Base-by-base conservation (phyloP, 148 eudicot species). In the Persicaria tinctoria region DNA sequence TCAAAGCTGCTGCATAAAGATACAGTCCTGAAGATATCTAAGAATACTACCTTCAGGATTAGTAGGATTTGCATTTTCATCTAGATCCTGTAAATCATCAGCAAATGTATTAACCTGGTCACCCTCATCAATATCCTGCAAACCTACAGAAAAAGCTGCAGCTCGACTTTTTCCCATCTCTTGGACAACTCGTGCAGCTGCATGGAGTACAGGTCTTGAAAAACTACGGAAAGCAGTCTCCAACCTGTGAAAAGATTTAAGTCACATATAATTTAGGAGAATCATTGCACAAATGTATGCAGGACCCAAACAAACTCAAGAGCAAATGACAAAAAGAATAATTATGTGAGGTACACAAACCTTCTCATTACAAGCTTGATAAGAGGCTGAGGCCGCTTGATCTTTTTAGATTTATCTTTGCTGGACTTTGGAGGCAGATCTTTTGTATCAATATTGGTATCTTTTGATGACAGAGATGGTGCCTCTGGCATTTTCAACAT, bases 141-240 rank as follows among this genome's bases (percentile, higher is more conserved):
- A 81, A 73, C 99, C 99, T 71, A 92, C 84, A 76, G 97, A 80
- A 87, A 95, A 90, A 72, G 99, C 97, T n/a, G 99, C 99, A 71
- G 99, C 99, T 77, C 99, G 89, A 84, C 97, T 95, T 87, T 86
- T 95, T 68, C 99, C 97, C 97, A 95, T 95, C 83, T 95, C 99
- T 81, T 95, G 99, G 60, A 95, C 99, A 82, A 95, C 96, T 80
- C 99, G 87, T 64, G 97, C 88, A 69, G 99, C 96, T 68, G 99
- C 92, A 80, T 95, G 99, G 73, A 95, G 91, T 66, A 88, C 90
- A 53, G 99, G 99, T 79, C 97, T 89, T 20, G 97, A 95, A 86
- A 84, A 89, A 82, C 97, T 95, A 68, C 94, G 92, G 73, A 95
- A 92, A 78, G 99, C 88, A 79, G 94, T 91, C 84, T 95, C 97